Evolutionary conservation across 140 eudicot species (phyloP).

Genomic region (Stevia rebaudiana): DNA sequence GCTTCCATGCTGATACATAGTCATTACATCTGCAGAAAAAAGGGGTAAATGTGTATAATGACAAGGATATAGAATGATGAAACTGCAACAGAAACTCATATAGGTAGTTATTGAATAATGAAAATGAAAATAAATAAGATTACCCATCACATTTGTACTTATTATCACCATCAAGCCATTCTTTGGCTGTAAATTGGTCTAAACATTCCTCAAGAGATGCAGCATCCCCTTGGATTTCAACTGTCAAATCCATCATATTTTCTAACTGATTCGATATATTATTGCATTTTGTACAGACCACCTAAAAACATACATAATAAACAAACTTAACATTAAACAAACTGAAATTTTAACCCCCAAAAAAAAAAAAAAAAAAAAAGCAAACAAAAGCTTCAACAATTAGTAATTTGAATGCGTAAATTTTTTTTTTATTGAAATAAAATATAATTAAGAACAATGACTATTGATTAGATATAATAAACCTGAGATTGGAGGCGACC

Average conservation of each 20-base stretch:
- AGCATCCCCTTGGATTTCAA: constrained; percentile 89
- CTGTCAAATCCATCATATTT: constrained; percentile 95
- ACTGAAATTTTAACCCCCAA: background rate
- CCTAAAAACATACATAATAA: constrained; percentile 35
- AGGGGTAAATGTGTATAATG: background rate
- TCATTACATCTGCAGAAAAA: constrained; percentile 68
- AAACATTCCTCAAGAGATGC: constrained; percentile 81
- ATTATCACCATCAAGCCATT: constrained; percentile 88
- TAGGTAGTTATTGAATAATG: background rate
- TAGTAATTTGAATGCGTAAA: background rate
- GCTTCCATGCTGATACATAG: constrained; percentile 85
- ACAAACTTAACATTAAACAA: constrained; percentile 13
- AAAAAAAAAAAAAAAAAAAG: background rate
- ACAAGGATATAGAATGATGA: background rate
- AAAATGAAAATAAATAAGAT: constrained; percentile 18
- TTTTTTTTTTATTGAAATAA: no score
- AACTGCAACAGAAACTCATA: background rate
- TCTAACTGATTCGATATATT: constrained; percentile 77
- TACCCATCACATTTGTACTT: constrained; percentile 92
- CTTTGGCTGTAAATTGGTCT: constrained; percentile 82
- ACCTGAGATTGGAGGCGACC: constrained; percentile 96
- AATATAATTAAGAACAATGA: background rate
- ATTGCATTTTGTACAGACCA: constrained; percentile 65
- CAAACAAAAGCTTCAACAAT: background rate
- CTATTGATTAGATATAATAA: background rate